Evolutionary conservation across 2,329 filamentous ascomycete genomes (phyloP).

Genomic region (Colletotrichum sp.): DNA sequence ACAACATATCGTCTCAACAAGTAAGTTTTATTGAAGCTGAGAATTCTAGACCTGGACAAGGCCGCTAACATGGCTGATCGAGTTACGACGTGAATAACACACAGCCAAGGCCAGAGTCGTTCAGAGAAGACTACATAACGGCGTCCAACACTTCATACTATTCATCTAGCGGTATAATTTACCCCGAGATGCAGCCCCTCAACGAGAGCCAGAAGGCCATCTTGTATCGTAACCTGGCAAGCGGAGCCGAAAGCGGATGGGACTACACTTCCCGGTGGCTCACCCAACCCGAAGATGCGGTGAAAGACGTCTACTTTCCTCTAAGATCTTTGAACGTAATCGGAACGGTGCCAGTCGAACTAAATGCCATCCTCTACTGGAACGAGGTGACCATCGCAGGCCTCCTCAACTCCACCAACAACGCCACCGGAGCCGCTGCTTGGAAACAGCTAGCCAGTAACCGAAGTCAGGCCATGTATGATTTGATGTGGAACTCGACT

Average conservation of each 20-base stretch:
- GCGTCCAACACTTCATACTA: slow-evolving; percentile 71
- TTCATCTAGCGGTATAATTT: slow-evolving; percentile 60
- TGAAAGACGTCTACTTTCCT: slow-evolving; percentile 66
- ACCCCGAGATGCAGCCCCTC: slow-evolving; percentile 54
- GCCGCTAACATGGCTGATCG: background rate
- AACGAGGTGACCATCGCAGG: slow-evolving; percentile 64
- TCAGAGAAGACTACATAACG: slow-evolving; percentile 67
- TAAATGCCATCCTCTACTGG: slow-evolving; percentile 71
- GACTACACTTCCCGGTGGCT: slow-evolving; percentile 68
- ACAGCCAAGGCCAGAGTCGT: slow-evolving; percentile 70
- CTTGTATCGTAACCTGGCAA: slow-evolving; percentile 67
- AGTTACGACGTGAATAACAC: slow-evolving; percentile 67
- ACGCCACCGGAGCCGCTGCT: slow-evolving; percentile 49
- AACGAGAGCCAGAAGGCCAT: slow-evolving; percentile 54
- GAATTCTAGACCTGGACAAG: too few species aligned
- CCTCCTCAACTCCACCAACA: slow-evolving; percentile 57
- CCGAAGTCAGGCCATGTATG: slow-evolving; percentile 66
- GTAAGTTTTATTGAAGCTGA: slow-evolving; percentile 35
- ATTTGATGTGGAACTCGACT: slow-evolving; percentile 67
- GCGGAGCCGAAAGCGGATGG: slow-evolving; percentile 69
- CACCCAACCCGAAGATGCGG: slow-evolving; percentile 59
- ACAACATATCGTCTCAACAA: slow-evolving; percentile 60
- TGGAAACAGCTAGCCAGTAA: slow-evolving; percentile 55
- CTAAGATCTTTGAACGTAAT: slow-evolving; percentile 65
- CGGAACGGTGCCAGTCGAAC: slow-evolving; percentile 65